Evolutionary conservation across 2,329 filamentous ascomycete genomes (phyloP).

Genomic region (Colletotrichum lupini): DNA sequence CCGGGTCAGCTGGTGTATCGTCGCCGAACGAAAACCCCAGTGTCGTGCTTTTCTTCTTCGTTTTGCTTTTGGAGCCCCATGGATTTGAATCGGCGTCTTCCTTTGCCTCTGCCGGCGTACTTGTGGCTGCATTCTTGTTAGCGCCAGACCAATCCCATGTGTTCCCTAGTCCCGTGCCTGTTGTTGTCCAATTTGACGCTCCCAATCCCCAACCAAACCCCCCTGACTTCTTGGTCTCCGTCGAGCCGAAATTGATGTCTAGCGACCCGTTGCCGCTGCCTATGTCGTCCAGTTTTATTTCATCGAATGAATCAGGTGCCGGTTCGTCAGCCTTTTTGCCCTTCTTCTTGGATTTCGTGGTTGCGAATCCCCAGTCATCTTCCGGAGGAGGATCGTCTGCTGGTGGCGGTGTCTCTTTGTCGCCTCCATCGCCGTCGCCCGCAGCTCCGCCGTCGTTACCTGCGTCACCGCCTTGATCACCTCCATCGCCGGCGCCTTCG

Average conservation of each 20-base stretch:
- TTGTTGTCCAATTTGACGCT: constrained; percentile 63
- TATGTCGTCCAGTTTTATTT: constrained; percentile 73
- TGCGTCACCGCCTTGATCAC: constrained; percentile 41
- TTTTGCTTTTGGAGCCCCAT: constrained; percentile 61
- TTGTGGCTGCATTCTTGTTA: constrained; percentile 45
- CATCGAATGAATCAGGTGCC: constrained; percentile 65
- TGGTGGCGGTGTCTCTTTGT: constrained; percentile 40
- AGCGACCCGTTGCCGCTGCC: constrained; percentile 58
- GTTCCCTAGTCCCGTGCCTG: constrained; percentile 48
- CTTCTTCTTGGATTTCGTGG: constrained; percentile 65
- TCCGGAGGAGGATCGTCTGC: constrained; percentile 55
- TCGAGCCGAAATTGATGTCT: constrained; percentile 65
- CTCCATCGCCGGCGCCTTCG: constrained; percentile 47
- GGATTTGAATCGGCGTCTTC: constrained; percentile 57
- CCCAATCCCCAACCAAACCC: constrained; percentile 67
- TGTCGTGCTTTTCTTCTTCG: constrained; percentile 59
- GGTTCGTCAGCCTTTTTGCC: constrained; percentile 56
- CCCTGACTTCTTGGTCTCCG: constrained; percentile 52
- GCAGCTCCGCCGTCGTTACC: constrained; percentile 30
- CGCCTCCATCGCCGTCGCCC: constrained; percentile 40
- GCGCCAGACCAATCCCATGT: constrained; percentile 56
- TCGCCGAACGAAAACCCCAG: constrained; percentile 62
- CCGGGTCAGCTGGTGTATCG: constrained; percentile 31
- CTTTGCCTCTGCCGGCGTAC: constrained; percentile 51
- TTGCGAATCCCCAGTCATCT: constrained; percentile 63